Base-by-base conservation (phyloP, 2,329 filamentous ascomycete genomes). In the Leptosphaerulina australis region DNA sequence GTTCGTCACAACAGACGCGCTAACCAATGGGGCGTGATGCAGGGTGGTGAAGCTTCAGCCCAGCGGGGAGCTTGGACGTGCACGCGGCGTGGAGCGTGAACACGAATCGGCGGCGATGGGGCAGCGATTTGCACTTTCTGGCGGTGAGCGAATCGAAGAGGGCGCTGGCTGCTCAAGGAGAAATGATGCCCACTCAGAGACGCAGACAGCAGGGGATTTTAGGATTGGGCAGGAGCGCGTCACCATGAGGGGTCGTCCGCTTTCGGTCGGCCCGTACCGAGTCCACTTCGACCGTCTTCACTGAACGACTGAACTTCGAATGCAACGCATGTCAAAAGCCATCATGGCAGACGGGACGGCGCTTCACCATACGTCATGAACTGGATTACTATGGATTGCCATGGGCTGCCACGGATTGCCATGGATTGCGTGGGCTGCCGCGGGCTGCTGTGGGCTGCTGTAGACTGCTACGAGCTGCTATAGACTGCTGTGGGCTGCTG, bases 1-100 rank as follows among this genome's bases (percentile, higher is more conserved):
- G 26, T 46, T 50, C 41, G 49, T 39, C 44, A 47, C 50, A 50
- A 40, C 41, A 48, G 45, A 57, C 55, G 58, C 55, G 58, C 44
- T 28, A 26, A 50, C 58, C 58, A 60, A 60, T 60, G 26, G 41
- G 24, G 31, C 48, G 48, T 35, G 48, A 20, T 31, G 44, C 31
- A 12, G 12, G 9, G 25, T 18, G 24, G 22, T 29, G 20, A 17
- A 25, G 30, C 47, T 38, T 18, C 35, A 30, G 35, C 20, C 25
- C 30, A 14, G 33, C 21, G 17, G 33, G 20, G 38, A 50, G 47
- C 33, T 38, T 34, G 38, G 45, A 30, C 30, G 15, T 12, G 25
- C 22, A 21, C 35, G 29, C 20, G 15, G 24, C 22, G 22, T 21
- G n/a, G 28, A 29, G 38, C 26, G n/a, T 31, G 34, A 29, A 18